Evolutionary conservation across 176 grass and related monocot genomes (phyloP), one percentile per base, ranked within the genome.

Genomic region (Oryza officinalis): DNA sequence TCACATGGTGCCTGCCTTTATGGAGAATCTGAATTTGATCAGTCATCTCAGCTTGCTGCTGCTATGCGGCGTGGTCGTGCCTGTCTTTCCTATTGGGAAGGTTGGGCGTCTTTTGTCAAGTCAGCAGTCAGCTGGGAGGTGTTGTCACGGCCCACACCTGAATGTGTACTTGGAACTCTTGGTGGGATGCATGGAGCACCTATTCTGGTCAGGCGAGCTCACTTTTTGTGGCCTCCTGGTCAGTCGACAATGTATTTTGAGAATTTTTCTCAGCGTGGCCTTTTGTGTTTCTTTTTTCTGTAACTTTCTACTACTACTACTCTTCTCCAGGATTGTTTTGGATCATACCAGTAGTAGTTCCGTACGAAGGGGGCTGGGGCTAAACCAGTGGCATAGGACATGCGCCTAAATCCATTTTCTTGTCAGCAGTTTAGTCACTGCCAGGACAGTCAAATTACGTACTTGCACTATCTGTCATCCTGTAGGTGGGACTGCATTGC

Each of bases 11-110:
- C 26, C 54, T 65, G 74, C 88, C 46, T 86, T 86, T 47, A 63
- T 74, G 41, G 80, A 59, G 84, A 90, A 90, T 90, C 84, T 68
- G 25, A 47, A 72, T n/a, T 38, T 50, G 84, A 87, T 87, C 61
- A 8, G 75, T 90, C 84, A 63, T 79, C 47, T 90, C 88, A 66
- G 27, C 61, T 66, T 83, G 84, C 80, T 59, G 5, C 72, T 83
- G 80, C 80, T 59, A 5, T 65, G 27, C 50, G 27, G 78, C 69
- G 72, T 75, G 46, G 32, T 7, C 60, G 63, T 65, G 82, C 82
- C 52, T 27, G 28, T 44, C 17, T 6, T 65, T 43, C 43, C n/a
- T 85, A 81, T 35, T 67, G 50, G 73, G 49, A 11, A 17, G 49
- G 79, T 59, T 61, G 45, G 83, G 30, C 67, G 28, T 71, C 79